Evolutionary conservation across 2,329 filamentous ascomycete species (phyloP).

Genomic region (Cladorrhinum sp.): DNA sequence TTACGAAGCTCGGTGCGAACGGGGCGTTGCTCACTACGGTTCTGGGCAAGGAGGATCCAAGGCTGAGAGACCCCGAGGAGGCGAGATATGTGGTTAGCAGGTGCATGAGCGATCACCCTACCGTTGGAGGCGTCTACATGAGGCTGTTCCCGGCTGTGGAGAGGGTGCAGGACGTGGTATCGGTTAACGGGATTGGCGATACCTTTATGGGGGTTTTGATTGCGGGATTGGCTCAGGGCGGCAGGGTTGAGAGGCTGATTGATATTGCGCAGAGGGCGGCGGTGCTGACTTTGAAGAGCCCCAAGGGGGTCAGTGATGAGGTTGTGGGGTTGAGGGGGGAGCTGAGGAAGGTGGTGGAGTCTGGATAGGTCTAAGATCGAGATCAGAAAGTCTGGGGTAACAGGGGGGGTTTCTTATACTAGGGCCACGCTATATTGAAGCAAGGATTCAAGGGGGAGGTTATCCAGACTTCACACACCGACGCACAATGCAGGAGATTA

Average conservation of each 20-base stretch:
- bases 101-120: constrained; percentile 48
- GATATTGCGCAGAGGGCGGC: constrained; percentile 78
- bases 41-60: constrained; percentile 63
- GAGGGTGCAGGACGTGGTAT: constrained; percentile 68
- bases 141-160: constrained; percentile 64
- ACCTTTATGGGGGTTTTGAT: constrained; percentile 84
- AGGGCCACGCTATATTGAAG: neutral
- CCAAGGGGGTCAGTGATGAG: constrained; percentile 58
- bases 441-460: neutral
- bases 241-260: constrained; percentile 60
- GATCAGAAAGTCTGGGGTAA: neutral
- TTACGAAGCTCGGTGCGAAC: constrained; percentile 75
- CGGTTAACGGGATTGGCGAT: constrained; percentile 92
- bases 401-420: neutral
- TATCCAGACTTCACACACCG: neutral
- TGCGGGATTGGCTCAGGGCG: constrained; percentile 67
- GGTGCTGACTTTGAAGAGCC: constrained; percentile 71
- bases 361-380: neutral
- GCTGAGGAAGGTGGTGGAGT: constrained; percentile 22
- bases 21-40: constrained; percentile 76
- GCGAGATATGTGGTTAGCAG: constrained; percentile 71
- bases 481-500: neutral
- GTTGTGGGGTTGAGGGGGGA: constrained; percentile 25
- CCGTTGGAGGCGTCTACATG: constrained; percentile 80
- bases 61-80: constrained; percentile 59